A percentile compares a stretch with the other conserved stretches of the same genome.
Evolutionary conservation across 306 rosid species (phyloP).

Genomic region (Betula pendula): DNA sequence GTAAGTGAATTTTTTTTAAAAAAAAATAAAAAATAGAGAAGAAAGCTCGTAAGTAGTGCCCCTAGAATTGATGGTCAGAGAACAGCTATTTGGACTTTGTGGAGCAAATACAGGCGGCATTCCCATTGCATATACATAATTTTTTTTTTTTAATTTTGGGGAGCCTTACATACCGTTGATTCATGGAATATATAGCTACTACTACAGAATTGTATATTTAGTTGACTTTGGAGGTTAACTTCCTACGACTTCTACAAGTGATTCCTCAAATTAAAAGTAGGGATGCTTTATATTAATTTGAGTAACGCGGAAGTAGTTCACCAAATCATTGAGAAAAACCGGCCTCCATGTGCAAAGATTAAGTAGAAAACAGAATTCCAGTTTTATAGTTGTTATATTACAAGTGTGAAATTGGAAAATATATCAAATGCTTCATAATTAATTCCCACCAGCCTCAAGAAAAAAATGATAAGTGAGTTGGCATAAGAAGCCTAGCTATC

Average conservation of each 20-base stretch:
- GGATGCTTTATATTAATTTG: background rate
- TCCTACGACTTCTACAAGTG: conserved; percentile 8
- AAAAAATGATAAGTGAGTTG: background rate
- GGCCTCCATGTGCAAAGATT: conserved; percentile 1
- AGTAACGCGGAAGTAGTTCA: conserved; percentile 12
- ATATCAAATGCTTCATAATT: background rate
- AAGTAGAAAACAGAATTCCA: background rate
- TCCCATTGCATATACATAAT: too few species aligned
- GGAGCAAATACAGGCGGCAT: too few species aligned
- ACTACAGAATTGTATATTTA: too few species aligned
- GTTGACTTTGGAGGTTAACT: background rate
- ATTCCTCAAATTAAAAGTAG: background rate
- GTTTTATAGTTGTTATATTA: background rate
- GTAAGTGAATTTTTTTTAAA: too few species aligned
- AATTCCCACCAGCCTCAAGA: conserved; percentile 3
- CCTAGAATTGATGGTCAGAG: too few species aligned
- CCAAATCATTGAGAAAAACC: conserved; percentile 22
- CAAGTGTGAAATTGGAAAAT: background rate
- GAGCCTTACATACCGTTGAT: too few species aligned
- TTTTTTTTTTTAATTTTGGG: too few species aligned
- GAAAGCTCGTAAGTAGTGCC: too few species aligned
- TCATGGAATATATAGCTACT: too few species aligned
- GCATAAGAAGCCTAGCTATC: background rate
- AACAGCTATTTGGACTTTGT: too few species aligned
- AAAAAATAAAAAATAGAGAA: too few species aligned